These are phyloP conservation scores for Magnusiomyces ingens DNA, from an alignment of 1,139 yeast genomes.

Conservation along the genomic window DNA sequence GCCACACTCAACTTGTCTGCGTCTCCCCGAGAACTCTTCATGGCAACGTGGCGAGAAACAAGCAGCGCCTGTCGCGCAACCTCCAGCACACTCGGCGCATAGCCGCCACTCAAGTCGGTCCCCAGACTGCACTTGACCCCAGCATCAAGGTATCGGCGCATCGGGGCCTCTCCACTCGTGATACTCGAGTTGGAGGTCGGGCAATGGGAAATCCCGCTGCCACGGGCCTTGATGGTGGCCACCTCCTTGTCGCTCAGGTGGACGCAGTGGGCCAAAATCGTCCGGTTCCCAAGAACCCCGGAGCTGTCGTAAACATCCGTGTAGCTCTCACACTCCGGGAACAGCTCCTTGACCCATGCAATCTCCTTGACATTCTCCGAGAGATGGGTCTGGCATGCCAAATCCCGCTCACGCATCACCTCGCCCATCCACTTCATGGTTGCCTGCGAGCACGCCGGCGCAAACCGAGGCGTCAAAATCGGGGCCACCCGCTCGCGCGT, in stretches of 20 bases:
- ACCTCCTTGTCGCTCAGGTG: slow-evolving; percentile 66
- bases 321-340: slow-evolving; percentile 64
- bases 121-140: slow-evolving; percentile 79
- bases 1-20: slow-evolving; percentile 50
- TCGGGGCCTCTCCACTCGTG: slow-evolving; percentile 87
- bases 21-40: slow-evolving; percentile 43
- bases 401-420: slow-evolving; percentile 41
- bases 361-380: slow-evolving; percentile 75
- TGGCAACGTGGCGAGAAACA: slow-evolving; percentile 78
- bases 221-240: slow-evolving; percentile 43
- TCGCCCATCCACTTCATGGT: slow-evolving; percentile 59
- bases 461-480: slow-evolving; percentile 87
- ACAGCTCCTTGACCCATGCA: slow-evolving; percentile 62
- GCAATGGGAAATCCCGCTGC: slow-evolving; percentile 83
- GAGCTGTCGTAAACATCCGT: slow-evolving; percentile 70
- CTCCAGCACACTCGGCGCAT: slow-evolving; percentile 67
- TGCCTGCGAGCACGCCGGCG: slow-evolving; percentile 72
- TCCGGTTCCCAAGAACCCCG: slow-evolving; percentile 52
- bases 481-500: slow-evolving; percentile 49
- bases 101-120: slow-evolving; percentile 91
- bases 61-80: slow-evolving; percentile 73
- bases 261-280: slow-evolving; percentile 85
- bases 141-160: slow-evolving; percentile 58
- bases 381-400: slow-evolving; percentile 86
- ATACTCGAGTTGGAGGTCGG: slow-evolving; percentile 87